Evolutionary conservation across 2,329 filamentous ascomycete species (phyloP).

Genomic region (Xylaria sp.): DNA sequence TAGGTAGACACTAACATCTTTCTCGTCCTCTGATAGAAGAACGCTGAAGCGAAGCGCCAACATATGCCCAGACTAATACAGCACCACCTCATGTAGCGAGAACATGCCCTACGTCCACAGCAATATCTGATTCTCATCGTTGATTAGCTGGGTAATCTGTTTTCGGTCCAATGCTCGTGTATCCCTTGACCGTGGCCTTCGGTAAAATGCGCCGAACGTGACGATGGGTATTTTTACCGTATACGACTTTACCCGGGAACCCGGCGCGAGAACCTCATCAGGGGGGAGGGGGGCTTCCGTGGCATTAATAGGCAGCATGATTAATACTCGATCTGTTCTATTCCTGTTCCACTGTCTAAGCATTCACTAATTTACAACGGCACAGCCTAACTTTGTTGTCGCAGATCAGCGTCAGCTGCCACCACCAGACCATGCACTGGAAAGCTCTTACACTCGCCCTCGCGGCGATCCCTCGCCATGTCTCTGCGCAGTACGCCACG

Average conservation of each 20-base stretch:
- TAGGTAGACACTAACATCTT: no score
- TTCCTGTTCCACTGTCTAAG: neutral
- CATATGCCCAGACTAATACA: no score
- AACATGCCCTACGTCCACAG: no score
- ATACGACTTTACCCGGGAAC: conserved; percentile 19
- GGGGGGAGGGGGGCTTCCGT: neutral
- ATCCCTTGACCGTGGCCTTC: conserved; percentile 14
- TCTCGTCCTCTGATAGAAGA: no score
- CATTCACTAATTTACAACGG: conserved; percentile 16
- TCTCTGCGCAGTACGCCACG: conserved; percentile 23
- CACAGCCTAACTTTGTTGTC: conserved; percentile 10
- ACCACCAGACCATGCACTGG: conserved; percentile 23
- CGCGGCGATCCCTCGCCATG: conserved; percentile 23
- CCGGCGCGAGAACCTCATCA: conserved; percentile 17
- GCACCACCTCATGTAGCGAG: no score
- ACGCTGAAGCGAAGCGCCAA: no score
- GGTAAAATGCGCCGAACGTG: conserved; percentile 12
- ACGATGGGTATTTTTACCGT: conserved; percentile 15
- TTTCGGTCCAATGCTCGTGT: conserved; percentile 18
- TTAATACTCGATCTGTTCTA: conserved; percentile 2
- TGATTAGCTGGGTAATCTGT: neutral
- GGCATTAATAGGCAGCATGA: conserved; percentile 1
- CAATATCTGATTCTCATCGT: neutral
- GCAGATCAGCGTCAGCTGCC: conserved; percentile 20
- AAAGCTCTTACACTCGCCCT: conserved; percentile 22